These are phyloP conservation scores for Colletotrichum acutatum DNA, from an alignment of 2,329 filamentous ascomycete species.

Conservation along the genomic window DNA sequence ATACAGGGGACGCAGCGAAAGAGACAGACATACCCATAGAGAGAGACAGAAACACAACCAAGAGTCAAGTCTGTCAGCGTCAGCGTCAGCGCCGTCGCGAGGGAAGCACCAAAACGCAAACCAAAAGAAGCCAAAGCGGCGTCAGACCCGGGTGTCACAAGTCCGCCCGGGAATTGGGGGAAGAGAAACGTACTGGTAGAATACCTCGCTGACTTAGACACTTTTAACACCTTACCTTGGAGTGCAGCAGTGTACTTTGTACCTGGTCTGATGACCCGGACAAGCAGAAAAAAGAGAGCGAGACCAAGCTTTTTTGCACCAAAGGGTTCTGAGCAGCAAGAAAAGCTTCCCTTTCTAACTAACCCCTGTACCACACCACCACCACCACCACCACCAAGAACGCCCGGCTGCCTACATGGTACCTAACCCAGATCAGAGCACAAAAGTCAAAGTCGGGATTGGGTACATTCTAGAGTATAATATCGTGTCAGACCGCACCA, in stretches of 20 bases:
- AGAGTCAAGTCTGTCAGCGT: neutral
- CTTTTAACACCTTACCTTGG: too few relatives aligned
- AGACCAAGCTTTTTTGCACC: neutral
- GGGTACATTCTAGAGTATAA: neutral
- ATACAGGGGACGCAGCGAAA: too few relatives aligned
- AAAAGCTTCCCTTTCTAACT: neutral
- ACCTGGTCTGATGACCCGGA: neutral
- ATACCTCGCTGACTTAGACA: too few relatives aligned
- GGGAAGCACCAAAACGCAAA: neutral
- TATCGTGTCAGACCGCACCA: conserved; percentile 10
- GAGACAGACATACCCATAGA: too few relatives aligned
- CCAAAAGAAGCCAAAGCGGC: conserved; percentile 1
- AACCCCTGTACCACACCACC: neutral
- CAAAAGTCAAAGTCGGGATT: too few relatives aligned
- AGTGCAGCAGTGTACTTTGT: neutral
- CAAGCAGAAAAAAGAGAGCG: neutral
- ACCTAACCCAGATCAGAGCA: neutral
- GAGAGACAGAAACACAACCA: neutral
- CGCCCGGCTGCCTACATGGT: neutral
- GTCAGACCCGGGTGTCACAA: neutral
- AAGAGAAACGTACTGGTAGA: too few relatives aligned
- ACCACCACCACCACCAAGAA: neutral
- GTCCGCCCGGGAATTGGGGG: neutral
- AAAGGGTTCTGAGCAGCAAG: too few relatives aligned
- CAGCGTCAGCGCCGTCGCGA: neutral